Evolutionary conservation across 306 rosid species (phyloP), one percentile per base, ranked within the genome.

Genomic region (Medicago arabica): DNA sequence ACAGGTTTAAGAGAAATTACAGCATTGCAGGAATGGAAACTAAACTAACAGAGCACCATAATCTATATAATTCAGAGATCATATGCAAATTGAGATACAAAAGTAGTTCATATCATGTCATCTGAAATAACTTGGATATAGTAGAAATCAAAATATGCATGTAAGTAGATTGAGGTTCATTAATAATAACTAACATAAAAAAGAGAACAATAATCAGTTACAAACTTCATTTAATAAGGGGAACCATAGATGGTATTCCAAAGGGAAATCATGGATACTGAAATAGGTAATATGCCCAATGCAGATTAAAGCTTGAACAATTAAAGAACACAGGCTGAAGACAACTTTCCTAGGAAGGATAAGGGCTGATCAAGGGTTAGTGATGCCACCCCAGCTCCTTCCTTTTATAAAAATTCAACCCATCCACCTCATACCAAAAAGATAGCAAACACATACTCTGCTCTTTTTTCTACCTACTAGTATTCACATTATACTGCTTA

Each of bases 61-160:
- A 9, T 18, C 61, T 11, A 9, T 54, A 54, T 18, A 18, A 54
- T 18, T 54, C 61, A 54, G 28, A 54, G 61, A 18, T 18, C 61
- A 4, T 54, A 9, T 54, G 61, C 11, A 54, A 54, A 54, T 54
- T 18, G 61, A 54, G 17, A 54, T 4, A 25, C 14, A 54, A 54
- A 54, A 12, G 41, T 28, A 28, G 67, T 8, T 28, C 47, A 16
- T n/a, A 62, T 1, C 10, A 34, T 31, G 15, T n/a, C 46, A 34
- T 15, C 15, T 19, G 17, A 28, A 11, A 60, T 65, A 40, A 40
- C 53, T 65, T 64, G 28, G 69, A 64, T 38, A 64, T 10, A 39
- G 23, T 39, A 39, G 14, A 64, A 64, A 64, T n/a, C 28, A 38
- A 64, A 64, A 64, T 64, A 64, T 15, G 46, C 11, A 63, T n/a